Conservation (phyloP, 345 rosid species). For the Raphanus sativus region DNA sequence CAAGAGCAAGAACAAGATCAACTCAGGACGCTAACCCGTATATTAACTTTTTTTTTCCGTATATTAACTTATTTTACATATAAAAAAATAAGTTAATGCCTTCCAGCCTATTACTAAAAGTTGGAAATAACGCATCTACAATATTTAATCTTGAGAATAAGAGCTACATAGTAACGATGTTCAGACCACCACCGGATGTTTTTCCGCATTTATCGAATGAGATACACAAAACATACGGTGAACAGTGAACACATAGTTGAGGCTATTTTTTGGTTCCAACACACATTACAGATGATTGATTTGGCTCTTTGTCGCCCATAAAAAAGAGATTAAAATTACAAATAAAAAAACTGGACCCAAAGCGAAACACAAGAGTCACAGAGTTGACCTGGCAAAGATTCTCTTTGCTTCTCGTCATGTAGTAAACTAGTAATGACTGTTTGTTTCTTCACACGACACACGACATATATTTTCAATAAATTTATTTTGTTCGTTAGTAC, state of each 20-base stretch:
- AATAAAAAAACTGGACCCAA: background rate
- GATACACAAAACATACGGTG: background rate
- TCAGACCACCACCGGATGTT: background rate
- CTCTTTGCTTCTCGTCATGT: slow-evolving; percentile 4
- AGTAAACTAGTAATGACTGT: background rate
- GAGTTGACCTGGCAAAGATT: slow-evolving; percentile 20
- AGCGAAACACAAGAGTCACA: background rate
- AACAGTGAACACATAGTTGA: background rate
- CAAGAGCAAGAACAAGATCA: background rate
- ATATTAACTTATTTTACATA: background rate
- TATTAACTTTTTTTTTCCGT: background rate
- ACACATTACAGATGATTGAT: background rate
- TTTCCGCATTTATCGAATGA: background rate
- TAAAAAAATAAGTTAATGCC: background rate
- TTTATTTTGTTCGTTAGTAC: background rate
- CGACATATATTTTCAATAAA: too few relatives aligned
- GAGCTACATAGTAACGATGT: background rate
- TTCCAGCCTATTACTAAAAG: background rate
- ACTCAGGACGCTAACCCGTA: background rate
- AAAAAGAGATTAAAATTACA: background rate
- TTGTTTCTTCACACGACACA: background rate
- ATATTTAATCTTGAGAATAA: background rate
- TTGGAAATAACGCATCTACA: background rate
- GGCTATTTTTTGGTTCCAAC: background rate
- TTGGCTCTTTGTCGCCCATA: background rate